Conservation (phyloP, 352 stramenopile species). For the Phytopythium aichiense region DNA sequence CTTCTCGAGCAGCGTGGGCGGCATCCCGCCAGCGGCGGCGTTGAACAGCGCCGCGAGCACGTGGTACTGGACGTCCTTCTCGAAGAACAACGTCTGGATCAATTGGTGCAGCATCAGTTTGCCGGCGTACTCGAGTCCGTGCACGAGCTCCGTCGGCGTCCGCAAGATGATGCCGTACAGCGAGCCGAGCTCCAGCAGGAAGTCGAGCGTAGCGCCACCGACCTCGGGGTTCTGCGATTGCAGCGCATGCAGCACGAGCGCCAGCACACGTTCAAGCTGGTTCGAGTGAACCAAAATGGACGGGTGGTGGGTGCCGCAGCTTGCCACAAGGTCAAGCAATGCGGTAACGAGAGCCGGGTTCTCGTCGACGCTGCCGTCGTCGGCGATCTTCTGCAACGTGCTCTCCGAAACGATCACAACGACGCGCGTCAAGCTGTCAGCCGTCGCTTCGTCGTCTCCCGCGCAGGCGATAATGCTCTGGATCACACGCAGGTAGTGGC, state of each 20-base stretch:
- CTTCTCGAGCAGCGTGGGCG: slow-evolving; percentile 55
- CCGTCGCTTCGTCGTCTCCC: slow-evolving; percentile 53
- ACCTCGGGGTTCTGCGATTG: slow-evolving; percentile 68
- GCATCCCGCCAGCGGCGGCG: slow-evolving; percentile 50
- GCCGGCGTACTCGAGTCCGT: slow-evolving; percentile 39
- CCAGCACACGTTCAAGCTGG: slow-evolving; percentile 56
- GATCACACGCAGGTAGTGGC: slow-evolving; percentile 62
- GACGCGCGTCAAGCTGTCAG: slow-evolving; percentile 58
- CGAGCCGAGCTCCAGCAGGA: slow-evolving; percentile 58
- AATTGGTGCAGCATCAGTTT: slow-evolving; percentile 57
- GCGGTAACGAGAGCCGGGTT: slow-evolving; percentile 41
- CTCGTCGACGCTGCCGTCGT: slow-evolving; percentile 44
- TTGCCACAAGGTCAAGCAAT: slow-evolving; percentile 58
- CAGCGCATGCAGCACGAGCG: slow-evolving; percentile 54
- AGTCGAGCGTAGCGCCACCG: slow-evolving; percentile 44
- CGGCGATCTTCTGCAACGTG: slow-evolving; percentile 51
- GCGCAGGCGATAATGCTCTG: slow-evolving; percentile 64
- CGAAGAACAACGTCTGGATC: slow-evolving; percentile 73
- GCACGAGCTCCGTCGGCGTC: slow-evolving; percentile 43
- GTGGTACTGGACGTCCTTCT: slow-evolving; percentile 75
- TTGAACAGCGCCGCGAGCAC: slow-evolving; percentile 66
- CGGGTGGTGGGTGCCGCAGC: slow-evolving; percentile 47
- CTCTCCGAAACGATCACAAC: slow-evolving; percentile 55
- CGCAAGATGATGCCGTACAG: slow-evolving; percentile 72
- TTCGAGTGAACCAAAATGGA: slow-evolving; percentile 66